Conservation (phyloP, 768 basidiomycete genomes). For the Strobilomyces confusus region DNA sequence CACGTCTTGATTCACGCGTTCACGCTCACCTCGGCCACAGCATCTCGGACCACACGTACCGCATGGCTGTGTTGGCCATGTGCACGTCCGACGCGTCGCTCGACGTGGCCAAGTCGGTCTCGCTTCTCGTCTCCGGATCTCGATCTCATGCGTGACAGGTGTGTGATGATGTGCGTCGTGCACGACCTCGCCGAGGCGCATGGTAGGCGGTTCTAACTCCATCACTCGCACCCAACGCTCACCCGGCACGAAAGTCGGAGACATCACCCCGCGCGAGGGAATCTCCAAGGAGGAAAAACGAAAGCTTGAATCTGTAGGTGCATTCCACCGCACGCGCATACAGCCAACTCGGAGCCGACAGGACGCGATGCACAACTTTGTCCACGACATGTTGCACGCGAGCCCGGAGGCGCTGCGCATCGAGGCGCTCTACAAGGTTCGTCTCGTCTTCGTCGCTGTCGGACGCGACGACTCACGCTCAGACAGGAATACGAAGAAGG, state of each 20-base stretch:
- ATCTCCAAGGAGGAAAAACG: conserved; percentile 80
- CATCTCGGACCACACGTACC: conserved; percentile 96
- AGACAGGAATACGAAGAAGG: conserved; percentile 83
- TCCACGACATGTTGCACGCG: conserved; percentile 83
- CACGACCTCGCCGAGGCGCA: conserved; percentile 97
- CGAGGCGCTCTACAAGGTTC: conserved; percentile 62
- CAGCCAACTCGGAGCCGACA: conserved; percentile 24
- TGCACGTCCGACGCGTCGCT: conserved; percentile 71
- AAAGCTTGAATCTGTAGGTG: conserved; percentile 62
- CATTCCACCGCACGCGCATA: too few relatives aligned
- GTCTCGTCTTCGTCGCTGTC: neutral
- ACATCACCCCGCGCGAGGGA: conserved; percentile 88
- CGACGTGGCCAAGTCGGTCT: conserved; percentile 65
- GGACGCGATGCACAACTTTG: conserved; percentile 90
- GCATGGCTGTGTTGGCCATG: conserved; percentile 95
- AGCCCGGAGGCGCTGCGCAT: conserved; percentile 67
- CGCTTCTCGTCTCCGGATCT: too few relatives aligned
- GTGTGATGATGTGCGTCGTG: conserved; percentile 85
- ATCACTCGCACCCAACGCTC: neutral
- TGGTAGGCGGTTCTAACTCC: conserved; percentile 38
- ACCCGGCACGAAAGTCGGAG: conserved; percentile 60
- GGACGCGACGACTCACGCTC: neutral
- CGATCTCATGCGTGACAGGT: conserved; percentile 34
- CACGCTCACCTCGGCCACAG: conserved; percentile 33
- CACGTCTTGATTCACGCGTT: neutral